Base-by-base conservation (phyloP, 805 yeast genomes). In the Monosporozyma unispora region DNA sequence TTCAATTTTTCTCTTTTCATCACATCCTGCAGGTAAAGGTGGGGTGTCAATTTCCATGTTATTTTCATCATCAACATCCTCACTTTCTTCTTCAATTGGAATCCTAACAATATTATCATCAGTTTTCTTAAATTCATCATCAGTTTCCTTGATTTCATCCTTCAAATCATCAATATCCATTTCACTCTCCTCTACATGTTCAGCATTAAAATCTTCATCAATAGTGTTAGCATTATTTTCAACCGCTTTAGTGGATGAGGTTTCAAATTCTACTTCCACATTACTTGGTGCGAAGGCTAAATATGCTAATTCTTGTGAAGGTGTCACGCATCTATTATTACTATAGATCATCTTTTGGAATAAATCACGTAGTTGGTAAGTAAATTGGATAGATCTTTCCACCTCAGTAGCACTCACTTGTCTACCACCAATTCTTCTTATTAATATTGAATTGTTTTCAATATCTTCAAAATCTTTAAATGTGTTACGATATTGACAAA, bases 371-470 rank as follows among this genome's bases (percentile, higher is more conserved):
- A 93, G 72, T 47, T 84, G 85, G 52, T 78, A 79, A 45, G 87
- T 78, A 58, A 93, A 93, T 59, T 87, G 91, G 55, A 81, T 80
- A 0, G 97, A 85, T 53, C 98, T 74, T 54, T 78, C 78, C 3
- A 87, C 80, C 66, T 93, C 98, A 48, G 76, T 72, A n/a, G 68
- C 72, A n/a, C 87, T 84, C 5, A 90, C 91, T 21, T 70, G 73
- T 48, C 97, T 74, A 2, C 96, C 96, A 38, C 97, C 97, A 49
- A 91, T 84, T 60, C 95, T 81, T 58, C 95, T 78, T 5, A 48
- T 38, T 14, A 47, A 22, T 11, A 43, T 48, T 8, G 52, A 45
- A 14, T 48, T 49, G 5, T 39, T 45, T 18, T 46, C 49, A 5
- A 48, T 52, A 22, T 67, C 61, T 22, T 61, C 53, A 10, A 59